Evolutionary conservation across 352 stramenopile genomes (phyloP), one percentile per base, ranked within the genome.

Genomic region (Aphanomyces euteiches): DNA sequence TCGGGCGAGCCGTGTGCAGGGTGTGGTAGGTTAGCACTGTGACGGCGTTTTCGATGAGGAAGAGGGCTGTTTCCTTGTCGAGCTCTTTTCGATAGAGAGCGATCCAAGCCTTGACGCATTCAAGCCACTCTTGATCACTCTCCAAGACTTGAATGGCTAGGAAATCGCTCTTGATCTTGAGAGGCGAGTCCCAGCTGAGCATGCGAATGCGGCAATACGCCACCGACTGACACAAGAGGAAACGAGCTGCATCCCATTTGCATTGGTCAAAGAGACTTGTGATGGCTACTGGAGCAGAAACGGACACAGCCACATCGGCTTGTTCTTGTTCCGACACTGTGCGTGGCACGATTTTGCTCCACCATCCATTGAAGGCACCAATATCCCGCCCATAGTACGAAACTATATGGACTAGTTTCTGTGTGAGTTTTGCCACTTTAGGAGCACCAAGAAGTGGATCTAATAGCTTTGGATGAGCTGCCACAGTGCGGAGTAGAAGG

Each of bases 361-460:
- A 93, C 86, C 86, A 94, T 34, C 80, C 78, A 56, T 40, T 79
- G 82, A 34, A 81, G 66, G 8, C 36, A 1, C 54, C 54, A n/a
- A 92, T 69, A 60, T 89, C 80, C 0, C 74, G 75, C 17, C 79
- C 81, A 66, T 83, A 92, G 47, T 87, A 78, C 56, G 90, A 72
- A 54, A 91, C 88, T 7, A 84, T 76, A 7, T 87, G 82, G 10
- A 94, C 73, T 61, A 92, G 74, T 10, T 80, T 67, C 47, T 92
- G 84, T 34, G 85, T 74, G 56, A 93, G 83, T 71, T 93, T 93
- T 54, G 84, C 83, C 82, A 84, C 92, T 66, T 93, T 93, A 38
- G 77, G 76, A 6, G 70, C 58, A 10, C 74, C 79, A 21, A 94
- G 66, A 45, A 80, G 78, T 76, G 87, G 75, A 28, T 89, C 77